These are phyloP conservation scores for Venturia pyrina DNA, from an alignment of 2,329 filamentous ascomycete species.

Conservation along the genomic window DNA sequence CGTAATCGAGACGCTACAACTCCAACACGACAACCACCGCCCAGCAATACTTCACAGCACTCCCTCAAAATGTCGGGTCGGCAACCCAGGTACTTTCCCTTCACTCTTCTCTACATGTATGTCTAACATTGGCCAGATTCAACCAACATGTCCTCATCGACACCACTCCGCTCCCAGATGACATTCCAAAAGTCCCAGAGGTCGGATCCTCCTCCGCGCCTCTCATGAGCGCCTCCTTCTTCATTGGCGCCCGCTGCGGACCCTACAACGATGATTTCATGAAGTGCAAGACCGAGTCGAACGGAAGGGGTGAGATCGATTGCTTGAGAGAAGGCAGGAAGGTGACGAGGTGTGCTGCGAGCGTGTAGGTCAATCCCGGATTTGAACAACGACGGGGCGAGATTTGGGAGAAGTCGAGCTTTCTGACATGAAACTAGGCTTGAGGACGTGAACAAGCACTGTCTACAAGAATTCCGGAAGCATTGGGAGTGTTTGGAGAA, in stretches of 20 bases:
- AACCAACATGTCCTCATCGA: conserved; percentile 89
- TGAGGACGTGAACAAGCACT: conserved; percentile 92
- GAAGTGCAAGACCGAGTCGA: conserved; percentile 96
- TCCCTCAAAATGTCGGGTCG: conserved; percentile 47
- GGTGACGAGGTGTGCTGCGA: conserved; percentile 91
- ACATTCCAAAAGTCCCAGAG: conserved; percentile 88
- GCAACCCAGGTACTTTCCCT: conserved; percentile 44
- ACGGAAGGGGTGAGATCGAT: conserved; percentile 82
- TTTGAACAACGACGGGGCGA: not conserved
- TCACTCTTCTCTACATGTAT: not conserved
- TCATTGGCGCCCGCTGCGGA: conserved; percentile 91
- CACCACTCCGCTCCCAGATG: conserved; percentile 85
- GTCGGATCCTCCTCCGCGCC: conserved; percentile 89
- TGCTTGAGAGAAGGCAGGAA: conserved; percentile 94
- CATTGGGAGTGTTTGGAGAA: conserved; percentile 96
- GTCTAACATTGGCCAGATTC: conserved; percentile 53
- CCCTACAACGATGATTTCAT: conserved; percentile 98
- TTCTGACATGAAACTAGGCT: conserved; percentile 46
- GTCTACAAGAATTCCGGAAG: conserved; percentile 77
- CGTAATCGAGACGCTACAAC: not conserved
- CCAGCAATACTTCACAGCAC: conserved; percentile 11
- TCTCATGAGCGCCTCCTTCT: conserved; percentile 83
- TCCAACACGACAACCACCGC: not conserved
- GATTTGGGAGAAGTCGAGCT: not conserved
- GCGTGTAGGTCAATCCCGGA: conserved; percentile 55